Evolutionary conservation across 345 rosid genomes (phyloP), one percentile per base, ranked within the genome.

Genomic region (Cardamine resedifolia): DNA sequence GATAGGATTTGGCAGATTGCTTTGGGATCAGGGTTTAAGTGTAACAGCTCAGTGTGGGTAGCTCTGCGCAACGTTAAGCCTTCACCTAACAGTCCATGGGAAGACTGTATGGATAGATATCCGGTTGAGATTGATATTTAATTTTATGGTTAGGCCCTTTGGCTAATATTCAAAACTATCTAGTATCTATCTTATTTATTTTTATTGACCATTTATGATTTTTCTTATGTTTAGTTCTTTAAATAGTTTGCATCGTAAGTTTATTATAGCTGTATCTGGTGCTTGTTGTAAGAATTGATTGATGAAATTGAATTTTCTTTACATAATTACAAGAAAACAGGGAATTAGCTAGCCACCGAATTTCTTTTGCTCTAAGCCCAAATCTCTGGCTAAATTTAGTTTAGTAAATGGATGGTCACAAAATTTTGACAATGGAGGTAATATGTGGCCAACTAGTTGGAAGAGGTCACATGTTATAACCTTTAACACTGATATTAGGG

Each of bases 21-120:
- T 12, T 83, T 89, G 28, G 96, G 96, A 3, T 89, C 96, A 2
- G 90, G 92, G 5, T 90, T 85, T 64, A 90, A 90, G 74, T 90
- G 96, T 52, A 90, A 90, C 67, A 87, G 88, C 33, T 83, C 84
- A 0, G 86, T 85, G 4, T 87, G 91, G 89, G 21, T 43, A n/a
- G 87, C 87, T 1, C 16, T 85, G 27, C 78, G 79, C 44, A 72
- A 77, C 14, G 73, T 85, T 30, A 56, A 85, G 30, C 84, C 86
- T 14, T 74, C 77, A 0, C 82, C 75, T 70, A 81, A 77, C 70
- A 87, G 66, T 70, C 87, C 89, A 9, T 87, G 92, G 89, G 83
- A 81, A 53, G 88, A 83, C 7, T 86, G 85, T 45, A 78, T 83
- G 50, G 77, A 79, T 7, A 58, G 68, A 71, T 77, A 77, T 39